Evolutionary conservation across 2,329 filamentous ascomycete species (phyloP), one percentile per base, ranked within the genome.

Genomic region (Trichoderma atroviride): DNA sequence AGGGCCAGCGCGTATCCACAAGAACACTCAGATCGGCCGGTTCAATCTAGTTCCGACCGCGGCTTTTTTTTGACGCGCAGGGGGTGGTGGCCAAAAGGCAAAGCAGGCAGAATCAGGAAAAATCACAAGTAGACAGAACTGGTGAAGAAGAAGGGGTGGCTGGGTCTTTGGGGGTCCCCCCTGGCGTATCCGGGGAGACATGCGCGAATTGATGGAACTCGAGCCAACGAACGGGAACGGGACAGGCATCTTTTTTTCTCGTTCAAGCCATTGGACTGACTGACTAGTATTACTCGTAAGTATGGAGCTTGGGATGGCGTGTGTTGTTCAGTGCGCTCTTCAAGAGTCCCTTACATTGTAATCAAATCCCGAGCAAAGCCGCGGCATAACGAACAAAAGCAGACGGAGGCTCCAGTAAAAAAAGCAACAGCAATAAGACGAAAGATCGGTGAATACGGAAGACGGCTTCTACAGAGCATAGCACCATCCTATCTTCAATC

Each of bases 41-140:
- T 67, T 67, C 63, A 67, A 52, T 67, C 63, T 67, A 67, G 63
- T 67, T 35, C 63, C 63, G 63, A 67, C 63, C 55, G 63, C 63
- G 63, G 63, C 55, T 67, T 67, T 67, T 67, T 64, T 67, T 58
- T 67, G 63, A 29, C 37, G 63, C 61, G 63, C 62, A 64, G 61
- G 61, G 61, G 61, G 61, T 50, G 43, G 43, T 43, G 40, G 40
- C 40, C 40, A 43, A 43, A 19, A 7, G 14, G 16, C 40, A 19
- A 19, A 35, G 40, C 40, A 50, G 43, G 43, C 47, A 24, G 47
- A 50, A 50, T 24, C 47, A 50, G 22, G 43, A 50, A 47, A 43
- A 47, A 43, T 50, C 47, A 50, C 43, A 50, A 22, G 37, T 7
- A 37, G 13, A 13, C 13, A 14, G 4, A 1, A 16, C 35, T 37